Percentiles rank a stretch among this genome's conserved stretches.
phyloP scores from a whole-genome alignment of 208 protist genomes.

The Leishmania martiniquensis region DNA sequence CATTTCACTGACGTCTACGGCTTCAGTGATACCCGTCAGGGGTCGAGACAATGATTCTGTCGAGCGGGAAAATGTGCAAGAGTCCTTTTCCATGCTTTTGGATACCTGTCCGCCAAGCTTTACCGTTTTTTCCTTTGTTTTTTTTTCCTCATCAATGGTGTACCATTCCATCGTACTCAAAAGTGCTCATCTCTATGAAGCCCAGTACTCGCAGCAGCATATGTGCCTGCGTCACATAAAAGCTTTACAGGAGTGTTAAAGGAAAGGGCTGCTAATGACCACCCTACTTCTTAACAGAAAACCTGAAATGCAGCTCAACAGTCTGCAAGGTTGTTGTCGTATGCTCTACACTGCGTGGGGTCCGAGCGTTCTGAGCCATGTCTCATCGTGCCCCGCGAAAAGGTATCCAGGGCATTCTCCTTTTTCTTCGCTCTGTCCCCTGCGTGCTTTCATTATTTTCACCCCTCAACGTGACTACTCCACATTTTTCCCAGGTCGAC shows the following conservation, averaged over 20 bases:
- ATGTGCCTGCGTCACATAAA: neutral
- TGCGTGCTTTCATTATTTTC: neutral
- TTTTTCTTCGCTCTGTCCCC: neutral
- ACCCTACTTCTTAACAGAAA: neutral
- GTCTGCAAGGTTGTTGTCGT: neutral
- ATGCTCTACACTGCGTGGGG: neutral
- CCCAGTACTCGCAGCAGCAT: neutral
- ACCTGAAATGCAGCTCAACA: neutral
- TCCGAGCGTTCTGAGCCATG: neutral
- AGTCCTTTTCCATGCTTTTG: neutral
- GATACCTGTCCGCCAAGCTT: neutral
- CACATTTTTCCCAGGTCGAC: slow-evolving; percentile 4
- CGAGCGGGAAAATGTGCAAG: neutral
- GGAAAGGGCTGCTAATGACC: neutral
- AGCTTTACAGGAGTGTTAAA: neutral
- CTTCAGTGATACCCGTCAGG: slow-evolving; percentile 58
- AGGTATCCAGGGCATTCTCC: neutral
- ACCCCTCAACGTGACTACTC: neutral
- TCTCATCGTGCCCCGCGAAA: neutral
- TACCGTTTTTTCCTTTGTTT: neutral
- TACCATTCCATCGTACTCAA: neutral
- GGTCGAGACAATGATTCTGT: neutral
- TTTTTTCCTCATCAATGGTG: neutral
- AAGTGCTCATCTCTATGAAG: neutral
- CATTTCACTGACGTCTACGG: slow-evolving; percentile 80